These are phyloP conservation scores for Trypanosoma melophagium DNA, from an alignment of 208 protist genomes.

Conservation along the genomic window DNA sequence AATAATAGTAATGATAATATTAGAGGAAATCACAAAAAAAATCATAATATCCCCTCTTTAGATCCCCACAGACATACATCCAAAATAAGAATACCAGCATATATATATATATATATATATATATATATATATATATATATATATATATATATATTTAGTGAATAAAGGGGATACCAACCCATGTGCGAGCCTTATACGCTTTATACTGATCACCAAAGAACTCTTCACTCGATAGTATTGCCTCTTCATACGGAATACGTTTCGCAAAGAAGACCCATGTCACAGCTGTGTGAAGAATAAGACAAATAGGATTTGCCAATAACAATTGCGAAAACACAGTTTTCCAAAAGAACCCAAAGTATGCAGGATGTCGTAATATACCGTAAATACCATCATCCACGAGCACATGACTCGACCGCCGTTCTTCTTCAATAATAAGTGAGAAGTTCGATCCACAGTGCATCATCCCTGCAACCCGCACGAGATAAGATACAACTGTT, in stretches of 20 bases:
- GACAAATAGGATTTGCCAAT: conserved; percentile 90
- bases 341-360: conserved; percentile 97
- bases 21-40: no score
- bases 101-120: no score
- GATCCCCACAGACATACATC: no score
- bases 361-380: conserved; percentile 91
- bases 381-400: conserved; percentile 91
- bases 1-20: no score
- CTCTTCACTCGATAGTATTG: conserved; percentile 47
- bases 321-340: conserved; percentile 90
- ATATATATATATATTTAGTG: conserved; percentile 16
- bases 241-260: conserved; percentile 92
- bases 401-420: conserved; percentile 76
- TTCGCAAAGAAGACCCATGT: conserved; percentile 92
- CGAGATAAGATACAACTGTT: conserved; percentile 53
- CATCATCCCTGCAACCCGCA: conserved; percentile 79
- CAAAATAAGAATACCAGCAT: no score
- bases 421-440: conserved; percentile 67
- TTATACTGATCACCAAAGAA: conserved; percentile 92
- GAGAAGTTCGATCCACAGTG: conserved; percentile 87
- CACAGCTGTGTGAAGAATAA: conserved; percentile 64
- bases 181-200: conserved; percentile 64
- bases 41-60: no score
- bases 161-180: conserved; percentile 92
- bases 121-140: conserved; percentile 15